Conservation (phyloP, 2,329 filamentous ascomycete species). For the Ceratocystis eucalypticola region DNA sequence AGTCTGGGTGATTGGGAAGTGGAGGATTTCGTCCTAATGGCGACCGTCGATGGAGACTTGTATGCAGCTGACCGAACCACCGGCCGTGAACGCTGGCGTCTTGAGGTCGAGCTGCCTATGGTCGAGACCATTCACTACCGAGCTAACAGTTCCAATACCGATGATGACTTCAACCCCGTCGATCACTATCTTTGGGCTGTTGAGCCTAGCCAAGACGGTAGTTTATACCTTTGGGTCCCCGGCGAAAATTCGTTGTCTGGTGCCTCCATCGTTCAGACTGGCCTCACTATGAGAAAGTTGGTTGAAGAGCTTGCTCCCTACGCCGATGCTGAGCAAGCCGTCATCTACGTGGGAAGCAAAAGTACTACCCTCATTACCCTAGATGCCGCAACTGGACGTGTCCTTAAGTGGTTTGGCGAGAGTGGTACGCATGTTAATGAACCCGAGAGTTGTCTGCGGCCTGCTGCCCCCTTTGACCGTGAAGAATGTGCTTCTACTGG, state of each 20-base stretch:
- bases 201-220: conserved; percentile 77
- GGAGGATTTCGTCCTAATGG: conserved; percentile 98
- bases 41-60: conserved; percentile 96
- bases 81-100: conserved; percentile 71
- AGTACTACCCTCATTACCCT: conserved; percentile 80
- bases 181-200: conserved; percentile 93
- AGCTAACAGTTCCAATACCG: conserved; percentile 48
- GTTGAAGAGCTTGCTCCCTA: conserved; percentile 75
- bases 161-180: conserved; percentile 49
- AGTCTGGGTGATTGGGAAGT: conserved; percentile 99
- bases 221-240: conserved; percentile 74
- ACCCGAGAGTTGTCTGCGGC: conserved; percentile 60
- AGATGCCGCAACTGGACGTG: conserved; percentile 69
- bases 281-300: conserved; percentile 68
- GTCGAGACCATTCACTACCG: conserved; percentile 78
- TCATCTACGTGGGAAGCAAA: conserved; percentile 85
- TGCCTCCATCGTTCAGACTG: conserved; percentile 47
- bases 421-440: conserved; percentile 53
- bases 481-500: conserved; percentile 69
- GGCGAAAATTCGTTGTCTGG: conserved; percentile 27
- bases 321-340: conserved; percentile 56
- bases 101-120: conserved; percentile 74
- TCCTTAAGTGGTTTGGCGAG: conserved; percentile 74
- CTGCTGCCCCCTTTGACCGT: conserved; percentile 52
- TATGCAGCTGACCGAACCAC: conserved; percentile 82